Conservation (phyloP, 371 early-diverging fungal species). For the Mucor circinelloides region DNA sequence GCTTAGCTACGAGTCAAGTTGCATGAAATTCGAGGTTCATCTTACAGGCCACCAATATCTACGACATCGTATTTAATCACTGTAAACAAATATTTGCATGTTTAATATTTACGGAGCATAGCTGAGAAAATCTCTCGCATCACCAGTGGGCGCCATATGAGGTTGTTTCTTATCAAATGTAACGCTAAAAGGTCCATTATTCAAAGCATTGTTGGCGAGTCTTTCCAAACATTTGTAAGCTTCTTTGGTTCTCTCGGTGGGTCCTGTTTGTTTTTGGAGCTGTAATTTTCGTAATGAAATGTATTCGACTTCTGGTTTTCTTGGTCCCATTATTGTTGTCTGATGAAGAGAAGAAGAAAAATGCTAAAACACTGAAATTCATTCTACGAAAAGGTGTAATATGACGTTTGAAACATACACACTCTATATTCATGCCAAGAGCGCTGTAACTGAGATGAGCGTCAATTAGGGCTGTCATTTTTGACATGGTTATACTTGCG, state of each 20-base stretch:
- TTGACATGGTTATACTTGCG: too few relatives aligned
- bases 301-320: conserved; percentile 45
- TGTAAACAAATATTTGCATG: neutral
- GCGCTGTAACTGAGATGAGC: too few relatives aligned
- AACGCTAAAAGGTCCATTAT: conserved; percentile 41
- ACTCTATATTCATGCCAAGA: neutral
- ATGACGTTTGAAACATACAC: neutral
- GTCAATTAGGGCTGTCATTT: too few relatives aligned
- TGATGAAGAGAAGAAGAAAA: neutral
- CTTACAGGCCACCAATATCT: conserved; percentile 53
- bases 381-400: neutral
- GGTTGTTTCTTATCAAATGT: conserved; percentile 26
- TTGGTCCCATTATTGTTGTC: conserved; percentile 25
- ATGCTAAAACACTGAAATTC: neutral
- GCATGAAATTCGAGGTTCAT: neutral
- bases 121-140: conserved; percentile 40
- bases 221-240: conserved; percentile 24
- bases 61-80: neutral
- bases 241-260: neutral
- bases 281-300: conserved; percentile 19
- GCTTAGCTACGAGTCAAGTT: neutral
- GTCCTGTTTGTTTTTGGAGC: conserved; percentile 10
- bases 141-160: conserved; percentile 40
- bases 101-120: conserved; percentile 44
- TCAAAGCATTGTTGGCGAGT: conserved; percentile 36